Evolutionary conservation across 2,329 filamentous ascomycete genomes (phyloP).

Genomic region (Epichloe gansuensis): DNA sequence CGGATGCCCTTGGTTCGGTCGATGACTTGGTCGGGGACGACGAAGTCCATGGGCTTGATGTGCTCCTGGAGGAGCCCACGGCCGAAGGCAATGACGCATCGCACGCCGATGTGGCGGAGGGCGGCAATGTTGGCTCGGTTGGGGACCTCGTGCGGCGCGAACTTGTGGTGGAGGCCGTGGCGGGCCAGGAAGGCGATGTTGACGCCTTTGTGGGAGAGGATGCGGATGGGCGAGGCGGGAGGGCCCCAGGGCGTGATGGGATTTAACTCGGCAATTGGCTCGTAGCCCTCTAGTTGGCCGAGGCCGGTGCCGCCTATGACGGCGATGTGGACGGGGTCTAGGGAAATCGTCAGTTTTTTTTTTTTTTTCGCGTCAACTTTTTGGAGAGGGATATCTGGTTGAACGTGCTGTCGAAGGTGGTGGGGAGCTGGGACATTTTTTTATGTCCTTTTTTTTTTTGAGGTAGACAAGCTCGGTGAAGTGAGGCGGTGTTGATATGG

Average conservation of each 20-base stretch:
- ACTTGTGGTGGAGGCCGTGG: conserved; percentile 79
- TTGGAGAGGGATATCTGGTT: neutral
- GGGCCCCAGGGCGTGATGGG: conserved; percentile 78
- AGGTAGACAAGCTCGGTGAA: neutral
- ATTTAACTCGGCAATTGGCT: conserved; percentile 66
- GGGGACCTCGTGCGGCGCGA: conserved; percentile 90
- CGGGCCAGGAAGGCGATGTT: conserved; percentile 88
- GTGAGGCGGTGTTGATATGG: neutral
- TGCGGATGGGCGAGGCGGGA: conserved; percentile 64
- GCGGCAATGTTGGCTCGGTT: conserved; percentile 95
- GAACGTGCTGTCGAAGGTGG: conserved; percentile 44
- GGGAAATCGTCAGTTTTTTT: neutral
- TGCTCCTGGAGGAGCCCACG: conserved; percentile 86
- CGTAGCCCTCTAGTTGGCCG: conserved; percentile 75
- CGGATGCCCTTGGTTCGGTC: conserved; percentile 93
- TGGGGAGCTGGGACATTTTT: conserved; percentile 41
- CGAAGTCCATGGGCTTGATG: conserved; percentile 92
- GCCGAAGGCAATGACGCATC: conserved; percentile 89
- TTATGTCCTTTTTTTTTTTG: conserved; percentile 12
- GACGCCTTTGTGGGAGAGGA: conserved; percentile 74
- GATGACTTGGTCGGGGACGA: conserved; percentile 91
- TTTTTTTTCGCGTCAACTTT: neutral
- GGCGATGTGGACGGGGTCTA: conserved; percentile 67
- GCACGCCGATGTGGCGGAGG: conserved; percentile 78
- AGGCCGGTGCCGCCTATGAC: conserved; percentile 92